phyloP scores from a whole-genome alignment of 306 rosid genomes.

The Hylodesmum podocarpum region DNA sequence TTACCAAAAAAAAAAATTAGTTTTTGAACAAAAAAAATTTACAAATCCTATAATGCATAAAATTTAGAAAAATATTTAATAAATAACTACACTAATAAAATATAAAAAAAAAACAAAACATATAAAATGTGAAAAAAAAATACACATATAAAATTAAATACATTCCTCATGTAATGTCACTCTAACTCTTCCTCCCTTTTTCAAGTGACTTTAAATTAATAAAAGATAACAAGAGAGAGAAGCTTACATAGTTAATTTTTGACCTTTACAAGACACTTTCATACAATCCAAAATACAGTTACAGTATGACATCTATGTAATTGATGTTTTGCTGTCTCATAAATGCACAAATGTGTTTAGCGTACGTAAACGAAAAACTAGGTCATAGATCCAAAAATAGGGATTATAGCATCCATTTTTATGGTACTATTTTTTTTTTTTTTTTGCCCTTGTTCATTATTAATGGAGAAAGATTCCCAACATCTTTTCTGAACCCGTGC shows the following conservation, averaged over 20 bases:
- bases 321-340: background rate
- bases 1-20: too few relatives aligned
- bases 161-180: too few relatives aligned
- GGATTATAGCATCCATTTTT: constrained; percentile 12
- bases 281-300: background rate
- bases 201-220: too few relatives aligned
- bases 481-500: background rate
- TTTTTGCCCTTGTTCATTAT: background rate
- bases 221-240: background rate
- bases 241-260: background rate
- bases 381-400: background rate
- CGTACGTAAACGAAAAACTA: background rate
- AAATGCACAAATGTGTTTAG: background rate
- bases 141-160: too few relatives aligned
- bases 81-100: too few relatives aligned
- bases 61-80: too few relatives aligned
- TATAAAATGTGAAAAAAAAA: too few relatives aligned
- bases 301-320: background rate
- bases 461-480: background rate
- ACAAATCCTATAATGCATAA: too few relatives aligned
- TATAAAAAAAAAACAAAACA: too few relatives aligned
- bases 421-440: background rate
- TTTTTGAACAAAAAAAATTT: too few relatives aligned
- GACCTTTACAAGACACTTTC: background rate
- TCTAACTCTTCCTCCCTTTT: too few relatives aligned